Percentiles rank a stretch among this genome's conserved stretches.
Conservation (phyloP, 192 early-diverging fungal genomes). For the Backusella psychrophila region DNA sequence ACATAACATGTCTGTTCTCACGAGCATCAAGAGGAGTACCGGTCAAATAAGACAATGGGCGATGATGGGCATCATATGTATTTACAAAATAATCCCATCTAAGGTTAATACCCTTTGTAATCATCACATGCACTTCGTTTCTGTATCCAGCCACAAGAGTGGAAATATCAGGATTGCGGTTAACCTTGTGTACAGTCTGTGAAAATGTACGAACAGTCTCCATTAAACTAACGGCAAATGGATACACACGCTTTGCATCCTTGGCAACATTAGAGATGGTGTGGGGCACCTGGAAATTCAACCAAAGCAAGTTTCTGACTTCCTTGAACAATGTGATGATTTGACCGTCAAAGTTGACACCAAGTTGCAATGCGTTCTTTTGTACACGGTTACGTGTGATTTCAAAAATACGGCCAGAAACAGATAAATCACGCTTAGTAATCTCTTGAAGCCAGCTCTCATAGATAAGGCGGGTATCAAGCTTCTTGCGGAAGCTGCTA, state of each 20-base stretch:
- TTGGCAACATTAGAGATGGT: slow-evolving; percentile 88
- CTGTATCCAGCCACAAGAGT: slow-evolving; percentile 90
- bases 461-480: slow-evolving; percentile 90
- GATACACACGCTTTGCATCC: slow-evolving; percentile 96
- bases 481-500: slow-evolving; percentile 87
- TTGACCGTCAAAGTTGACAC: slow-evolving; percentile 92
- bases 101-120: slow-evolving; percentile 74
- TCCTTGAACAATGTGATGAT: slow-evolving; percentile 98
- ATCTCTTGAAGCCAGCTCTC: slow-evolving; percentile 92
- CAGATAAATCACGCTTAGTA: slow-evolving; percentile 72
- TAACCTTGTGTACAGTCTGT: slow-evolving; percentile 78
- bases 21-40: slow-evolving; percentile 54
- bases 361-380: slow-evolving; percentile 71
- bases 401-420: slow-evolving; percentile 88
- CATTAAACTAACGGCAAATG: slow-evolving; percentile 94
- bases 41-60: slow-evolving; percentile 40
- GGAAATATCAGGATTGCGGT: slow-evolving; percentile 70
- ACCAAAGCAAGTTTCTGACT: slow-evolving; percentile 94
- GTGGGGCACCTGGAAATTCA: slow-evolving; percentile 92
- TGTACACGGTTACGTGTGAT: slow-evolving; percentile 79
- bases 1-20: slow-evolving; percentile 86
- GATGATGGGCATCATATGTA: slow-evolving; percentile 52
- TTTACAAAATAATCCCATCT: slow-evolving; percentile 97
- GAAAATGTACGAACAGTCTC: slow-evolving; percentile 94
- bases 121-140: slow-evolving; percentile 88